phyloP scores from a whole-genome alignment of 2,329 filamentous ascomycete genomes.

The Thielaviopsis ethacetica region DNA sequence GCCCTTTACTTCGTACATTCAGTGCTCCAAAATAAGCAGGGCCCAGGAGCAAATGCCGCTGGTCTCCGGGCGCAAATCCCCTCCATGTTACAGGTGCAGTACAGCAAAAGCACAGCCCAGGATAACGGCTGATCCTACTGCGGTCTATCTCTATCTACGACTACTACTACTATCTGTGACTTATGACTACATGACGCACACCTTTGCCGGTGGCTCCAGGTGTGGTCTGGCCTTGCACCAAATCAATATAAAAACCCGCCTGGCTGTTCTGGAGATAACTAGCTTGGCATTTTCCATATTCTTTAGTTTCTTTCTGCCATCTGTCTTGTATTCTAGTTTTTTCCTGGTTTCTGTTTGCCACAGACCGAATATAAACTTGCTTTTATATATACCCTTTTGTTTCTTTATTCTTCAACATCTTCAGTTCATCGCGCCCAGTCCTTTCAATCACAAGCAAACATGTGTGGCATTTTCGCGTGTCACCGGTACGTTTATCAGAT shows the following conservation, averaged over 20 bases:
- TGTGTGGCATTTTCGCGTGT: conserved; percentile 97
- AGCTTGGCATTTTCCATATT: neutral
- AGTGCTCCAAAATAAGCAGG: neutral
- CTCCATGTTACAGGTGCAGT: neutral
- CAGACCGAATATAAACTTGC: neutral
- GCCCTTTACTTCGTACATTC: neutral
- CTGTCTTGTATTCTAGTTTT: neutral
- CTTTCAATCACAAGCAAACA: conserved; percentile 22
- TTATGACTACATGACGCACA: neutral
- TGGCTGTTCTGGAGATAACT: neutral
- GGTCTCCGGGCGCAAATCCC: neutral
- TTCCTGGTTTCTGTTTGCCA: neutral
- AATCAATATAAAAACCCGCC: neutral
- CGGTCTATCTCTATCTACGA: neutral
- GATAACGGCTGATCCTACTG: neutral
- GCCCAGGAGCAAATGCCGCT: neutral
- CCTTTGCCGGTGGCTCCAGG: neutral
- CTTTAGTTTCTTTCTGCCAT: neutral
- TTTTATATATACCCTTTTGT: neutral
- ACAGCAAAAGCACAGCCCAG: neutral
- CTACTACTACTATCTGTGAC: neutral
- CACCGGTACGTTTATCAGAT: conserved; percentile 48
- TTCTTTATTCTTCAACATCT: neutral
- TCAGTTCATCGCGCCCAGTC: neutral
- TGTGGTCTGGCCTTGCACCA: neutral